A percentile compares a stretch with the other conserved stretches of the same genome.
phyloP scores from a whole-genome alignment of 2,329 filamentous ascomycete genomes.

The Hypoxylon sp. region DNA sequence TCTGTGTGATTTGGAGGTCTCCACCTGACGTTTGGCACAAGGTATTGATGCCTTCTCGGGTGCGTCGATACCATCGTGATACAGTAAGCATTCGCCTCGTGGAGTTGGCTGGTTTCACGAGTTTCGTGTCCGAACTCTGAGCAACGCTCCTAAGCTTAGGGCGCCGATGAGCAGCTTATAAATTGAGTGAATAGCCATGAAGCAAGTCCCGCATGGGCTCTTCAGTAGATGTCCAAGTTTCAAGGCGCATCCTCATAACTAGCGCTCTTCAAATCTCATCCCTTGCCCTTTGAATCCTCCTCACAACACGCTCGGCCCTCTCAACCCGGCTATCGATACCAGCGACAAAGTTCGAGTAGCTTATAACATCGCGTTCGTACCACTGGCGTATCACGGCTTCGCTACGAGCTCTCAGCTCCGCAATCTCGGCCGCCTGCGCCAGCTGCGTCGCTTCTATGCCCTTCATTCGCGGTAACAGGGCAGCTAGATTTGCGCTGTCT shows the following conservation, averaged over 20 bases:
- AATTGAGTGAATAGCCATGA: not conserved
- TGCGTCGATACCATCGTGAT: not conserved
- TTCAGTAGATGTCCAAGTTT: not conserved
- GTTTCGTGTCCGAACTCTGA: not conserved
- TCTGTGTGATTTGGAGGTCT: not conserved
- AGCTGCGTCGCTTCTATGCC: slow-evolving; percentile 71
- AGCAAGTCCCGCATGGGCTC: not conserved
- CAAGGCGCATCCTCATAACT: not conserved
- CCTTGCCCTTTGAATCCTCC: slow-evolving; percentile 71
- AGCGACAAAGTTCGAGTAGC: slow-evolving; percentile 76
- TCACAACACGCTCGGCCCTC: slow-evolving; percentile 73
- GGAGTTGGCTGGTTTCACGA: not conserved
- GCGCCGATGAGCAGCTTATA: not conserved
- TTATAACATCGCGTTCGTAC: slow-evolving; percentile 80
- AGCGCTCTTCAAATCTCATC: slow-evolving; percentile 58
- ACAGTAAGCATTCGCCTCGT: not conserved
- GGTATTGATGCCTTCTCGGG: not conserved
- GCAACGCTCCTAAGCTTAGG: not conserved
- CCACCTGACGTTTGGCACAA: not conserved
- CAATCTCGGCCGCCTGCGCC: slow-evolving; percentile 72
- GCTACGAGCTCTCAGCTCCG: slow-evolving; percentile 72
- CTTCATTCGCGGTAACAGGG: slow-evolving; percentile 72
- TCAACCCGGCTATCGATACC: slow-evolving; percentile 77
- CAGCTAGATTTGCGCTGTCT: slow-evolving; percentile 68
- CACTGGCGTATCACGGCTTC: slow-evolving; percentile 74